Percentiles rank a stretch among this genome's conserved stretches.
phyloP scores from a whole-genome alignment of 352 stramenopile genomes.

The Phytophthora pini region DNA sequence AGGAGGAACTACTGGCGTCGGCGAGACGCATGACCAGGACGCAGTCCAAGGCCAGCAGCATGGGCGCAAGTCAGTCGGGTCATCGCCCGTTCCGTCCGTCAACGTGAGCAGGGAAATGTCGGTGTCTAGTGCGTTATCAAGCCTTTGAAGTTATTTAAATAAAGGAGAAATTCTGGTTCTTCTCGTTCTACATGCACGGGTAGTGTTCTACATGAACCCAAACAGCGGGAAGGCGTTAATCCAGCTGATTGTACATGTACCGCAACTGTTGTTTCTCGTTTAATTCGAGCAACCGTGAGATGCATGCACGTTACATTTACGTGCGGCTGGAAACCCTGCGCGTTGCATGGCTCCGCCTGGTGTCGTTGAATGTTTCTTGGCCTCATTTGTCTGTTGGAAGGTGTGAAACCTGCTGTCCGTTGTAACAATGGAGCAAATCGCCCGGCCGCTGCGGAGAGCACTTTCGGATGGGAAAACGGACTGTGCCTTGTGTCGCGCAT shows the following conservation, averaged over 20 bases:
- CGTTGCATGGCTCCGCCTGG: constrained; percentile 32
- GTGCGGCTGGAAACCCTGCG: constrained; percentile 22
- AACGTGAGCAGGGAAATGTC: constrained; percentile 2
- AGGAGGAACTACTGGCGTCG: constrained; percentile 32
- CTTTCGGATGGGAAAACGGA: constrained; percentile 32
- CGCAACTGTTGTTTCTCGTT: background rate
- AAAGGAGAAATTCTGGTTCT: background rate
- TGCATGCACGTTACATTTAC: background rate
- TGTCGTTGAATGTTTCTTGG: constrained; percentile 19
- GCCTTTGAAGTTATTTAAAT: constrained; percentile 42
- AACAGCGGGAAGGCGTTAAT: background rate
- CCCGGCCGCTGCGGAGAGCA: constrained; percentile 4
- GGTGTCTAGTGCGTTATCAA: constrained; percentile 12
- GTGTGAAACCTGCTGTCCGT: constrained; percentile 14
- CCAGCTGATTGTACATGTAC: constrained; percentile 1
- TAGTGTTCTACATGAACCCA: no score
- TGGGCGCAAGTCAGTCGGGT: constrained; percentile 18
- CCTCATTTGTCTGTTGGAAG: constrained; percentile 13
- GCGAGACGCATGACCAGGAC: constrained; percentile 34
- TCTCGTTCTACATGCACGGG: no score
- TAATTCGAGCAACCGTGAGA: constrained; percentile 7
- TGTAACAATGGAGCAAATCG: constrained; percentile 34
- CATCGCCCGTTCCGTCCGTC: constrained; percentile 19
- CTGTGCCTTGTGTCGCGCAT: constrained; percentile 24
- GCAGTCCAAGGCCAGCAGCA: constrained; percentile 22